Evolutionary conservation across 2,329 filamentous ascomycete species (phyloP).

Genomic region (Sclerotinia nivalis): DNA sequence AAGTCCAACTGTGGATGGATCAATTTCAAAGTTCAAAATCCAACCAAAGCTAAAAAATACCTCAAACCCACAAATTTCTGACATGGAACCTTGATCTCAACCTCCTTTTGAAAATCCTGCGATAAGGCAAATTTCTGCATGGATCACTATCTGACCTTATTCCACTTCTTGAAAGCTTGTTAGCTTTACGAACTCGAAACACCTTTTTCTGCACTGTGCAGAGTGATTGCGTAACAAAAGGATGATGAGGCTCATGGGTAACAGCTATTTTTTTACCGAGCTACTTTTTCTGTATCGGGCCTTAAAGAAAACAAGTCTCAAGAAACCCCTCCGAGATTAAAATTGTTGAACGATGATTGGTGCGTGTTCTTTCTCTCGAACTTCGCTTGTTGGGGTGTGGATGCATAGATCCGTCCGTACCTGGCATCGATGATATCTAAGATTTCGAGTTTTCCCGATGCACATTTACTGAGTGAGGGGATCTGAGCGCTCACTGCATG

Average conservation of each 20-base stretch:
- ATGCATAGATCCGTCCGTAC: conserved; percentile 9
- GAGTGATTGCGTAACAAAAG: conserved; percentile 13
- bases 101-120: conserved; percentile 2
- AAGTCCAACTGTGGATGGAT: not conserved
- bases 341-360: not conserved
- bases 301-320: not conserved
- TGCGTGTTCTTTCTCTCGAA: not conserved
- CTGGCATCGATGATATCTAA: conserved; percentile 14
- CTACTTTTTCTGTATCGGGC: conserved; percentile 15
- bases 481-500: not conserved
- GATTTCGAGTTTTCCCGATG: conserved; percentile 19
- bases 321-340: not conserved
- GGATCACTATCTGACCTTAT: conserved; percentile 2
- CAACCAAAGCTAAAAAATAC: conserved; percentile 1
- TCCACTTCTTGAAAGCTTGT: not conserved
- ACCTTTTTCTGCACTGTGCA: too few species aligned
- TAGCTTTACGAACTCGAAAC: conserved; percentile 5
- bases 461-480: conserved; percentile 4
- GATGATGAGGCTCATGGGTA: conserved; percentile 11
- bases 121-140: conserved; percentile 13
- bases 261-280: not conserved
- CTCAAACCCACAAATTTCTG: conserved; percentile 3
- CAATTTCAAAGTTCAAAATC: not conserved
- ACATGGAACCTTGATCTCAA: conserved; percentile 5
- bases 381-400: not conserved